Base-by-base conservation (phyloP, 2,329 filamentous ascomycete genomes). In the Phaeosphaeria sp. region DNA sequence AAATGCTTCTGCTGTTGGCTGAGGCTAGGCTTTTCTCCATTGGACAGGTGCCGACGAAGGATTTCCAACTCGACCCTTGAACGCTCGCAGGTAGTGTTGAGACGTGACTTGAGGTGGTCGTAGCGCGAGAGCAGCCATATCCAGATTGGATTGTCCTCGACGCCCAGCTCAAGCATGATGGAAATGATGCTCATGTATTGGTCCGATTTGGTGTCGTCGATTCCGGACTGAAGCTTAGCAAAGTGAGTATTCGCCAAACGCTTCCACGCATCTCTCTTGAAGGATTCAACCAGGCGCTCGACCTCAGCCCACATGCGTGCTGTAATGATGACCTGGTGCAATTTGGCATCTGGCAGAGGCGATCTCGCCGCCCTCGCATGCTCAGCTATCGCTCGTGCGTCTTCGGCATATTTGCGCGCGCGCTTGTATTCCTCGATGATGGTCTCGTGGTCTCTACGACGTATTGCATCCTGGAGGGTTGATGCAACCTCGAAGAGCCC, bases 231-330 rank as follows among this genome's bases (percentile, higher is more conserved):
- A 62, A 84, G 73, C 64, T 83, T 81, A 72, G 80, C 64, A 51
- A 78, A 78, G 53, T 93, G 89, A 9, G 89, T 84, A 36, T 87
- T 86, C 40, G 89, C 87, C 49, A 99, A 82, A 65, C 87, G 89
- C 71, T 89, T 89, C 93, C 95, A 98, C 7, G 96, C 82, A 55
- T 97, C 92, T 13, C 91, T 86, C 79, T 97, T 98, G 80, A 98
- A 96, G 2, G 82, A 78, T 62, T 93, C 88, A 20, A 97, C 88
- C 69, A 97, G 94, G 47, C 91, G 87, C 60, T 96, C 90, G 9
- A 97, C 91, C 74, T 97, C 93, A 62, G 91, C 86, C 95, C 95
- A 99, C 90, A 99, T 96, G 50, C 93, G 88, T 6, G 91, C 93
- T 7, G 93, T 93, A 47, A 97, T 85, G 46, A 99, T 82, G 59